A percentile compares a stretch with the other conserved stretches of the same genome.
phyloP scores from a whole-genome alignment of 495 filamentous ascomycete genomes.

The Tuber indicum region DNA sequence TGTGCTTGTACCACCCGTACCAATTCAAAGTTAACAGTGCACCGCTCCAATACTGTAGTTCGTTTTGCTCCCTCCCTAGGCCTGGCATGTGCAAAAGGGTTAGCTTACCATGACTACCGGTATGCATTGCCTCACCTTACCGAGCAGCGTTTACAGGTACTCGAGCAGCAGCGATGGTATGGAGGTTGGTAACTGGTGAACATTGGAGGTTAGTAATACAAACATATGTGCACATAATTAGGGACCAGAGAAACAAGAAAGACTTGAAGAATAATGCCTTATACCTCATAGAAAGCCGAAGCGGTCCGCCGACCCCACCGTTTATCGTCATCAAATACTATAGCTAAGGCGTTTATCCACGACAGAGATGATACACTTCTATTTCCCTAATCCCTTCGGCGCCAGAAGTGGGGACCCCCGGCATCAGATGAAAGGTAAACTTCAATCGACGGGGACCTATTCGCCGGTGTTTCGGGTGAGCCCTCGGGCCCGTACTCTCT shows the following conservation, averaged over 20 bases:
- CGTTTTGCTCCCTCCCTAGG: not conserved
- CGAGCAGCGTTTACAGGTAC: not conserved
- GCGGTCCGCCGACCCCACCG: not conserved
- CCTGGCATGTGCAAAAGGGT: not conserved
- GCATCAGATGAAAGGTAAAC: not conserved
- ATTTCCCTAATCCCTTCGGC: not conserved
- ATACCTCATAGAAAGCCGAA: not conserved
- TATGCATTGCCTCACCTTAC: not conserved
- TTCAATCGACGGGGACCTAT: not conserved
- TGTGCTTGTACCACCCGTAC: not conserved
- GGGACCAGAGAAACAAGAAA: not conserved
- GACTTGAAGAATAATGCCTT: not conserved
- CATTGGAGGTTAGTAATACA: not conserved
- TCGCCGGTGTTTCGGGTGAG: not conserved
- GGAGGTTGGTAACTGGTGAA: not conserved
- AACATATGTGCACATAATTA: not conserved
- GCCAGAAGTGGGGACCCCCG: not conserved
- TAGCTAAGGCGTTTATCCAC: not conserved
- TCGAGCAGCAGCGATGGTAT: not conserved
- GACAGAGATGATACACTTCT: not conserved
- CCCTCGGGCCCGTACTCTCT: not conserved
- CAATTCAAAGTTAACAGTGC: not conserved
- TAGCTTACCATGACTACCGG: not conserved
- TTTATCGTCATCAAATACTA: not conserved
- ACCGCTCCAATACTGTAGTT: not conserved